Percentiles rank a stretch among this genome's conserved stretches.
Conservation (phyloP, 305 asterid genomes). For the Fraxinus greggii region DNA sequence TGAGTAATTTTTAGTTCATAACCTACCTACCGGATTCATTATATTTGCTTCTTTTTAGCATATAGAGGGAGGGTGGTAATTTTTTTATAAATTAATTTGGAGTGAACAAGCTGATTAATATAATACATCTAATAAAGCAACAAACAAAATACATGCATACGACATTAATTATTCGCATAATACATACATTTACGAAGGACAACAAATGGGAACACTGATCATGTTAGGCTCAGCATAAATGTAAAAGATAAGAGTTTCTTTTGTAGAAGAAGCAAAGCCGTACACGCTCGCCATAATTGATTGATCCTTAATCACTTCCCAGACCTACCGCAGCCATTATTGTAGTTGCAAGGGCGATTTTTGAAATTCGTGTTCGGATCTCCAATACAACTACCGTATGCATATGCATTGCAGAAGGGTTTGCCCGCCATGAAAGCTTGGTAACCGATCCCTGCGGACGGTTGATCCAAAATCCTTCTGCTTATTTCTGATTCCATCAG, state of each 20-base stretch:
- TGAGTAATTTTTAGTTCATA: too few species aligned
- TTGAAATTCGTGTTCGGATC: not conserved
- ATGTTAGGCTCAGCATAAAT: not conserved
- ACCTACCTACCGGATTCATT: too few species aligned
- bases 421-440: fast-evolving
- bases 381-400: not conserved
- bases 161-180: not conserved
- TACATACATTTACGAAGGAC: not conserved
- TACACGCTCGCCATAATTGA: not conserved
- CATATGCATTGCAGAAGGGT: not conserved
- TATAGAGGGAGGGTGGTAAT: too few species aligned
- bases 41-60: too few species aligned
- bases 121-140: not conserved
- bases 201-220: not conserved
- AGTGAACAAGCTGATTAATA: not conserved
- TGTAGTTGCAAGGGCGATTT: not conserved
- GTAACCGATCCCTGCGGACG: not conserved
- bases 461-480: not conserved
- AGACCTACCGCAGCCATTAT: not conserved
- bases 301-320: not conserved
- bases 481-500: not conserved
- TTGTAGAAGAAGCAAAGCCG: not conserved
- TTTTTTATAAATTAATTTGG: not conserved
- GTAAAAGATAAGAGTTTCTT: not conserved
- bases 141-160: not conserved